Percentiles rank a stretch among this genome's conserved stretches.
Conservation (phyloP, 176 grass and related monocot species). For the Panicum miliaceum region DNA sequence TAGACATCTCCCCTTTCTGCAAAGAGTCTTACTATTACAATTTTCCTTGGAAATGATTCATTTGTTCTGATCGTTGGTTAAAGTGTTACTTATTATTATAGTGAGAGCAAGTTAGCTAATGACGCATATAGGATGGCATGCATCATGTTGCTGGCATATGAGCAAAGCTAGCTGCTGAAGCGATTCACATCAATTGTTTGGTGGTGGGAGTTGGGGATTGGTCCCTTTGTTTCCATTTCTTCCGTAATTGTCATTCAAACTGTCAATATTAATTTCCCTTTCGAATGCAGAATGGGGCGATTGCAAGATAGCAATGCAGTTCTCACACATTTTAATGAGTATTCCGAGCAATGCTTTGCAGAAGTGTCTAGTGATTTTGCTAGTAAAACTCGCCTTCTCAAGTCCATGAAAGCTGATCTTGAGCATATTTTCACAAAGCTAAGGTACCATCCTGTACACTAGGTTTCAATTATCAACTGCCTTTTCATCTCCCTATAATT, state of each 20-base stretch:
- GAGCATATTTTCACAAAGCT: conserved; percentile 83
- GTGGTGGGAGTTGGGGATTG: background rate
- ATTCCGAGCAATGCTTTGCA: conserved; percentile 75
- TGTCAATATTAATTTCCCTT: background rate
- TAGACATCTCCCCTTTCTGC: background rate
- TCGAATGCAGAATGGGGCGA: conserved; percentile 64
- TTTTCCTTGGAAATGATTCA: background rate
- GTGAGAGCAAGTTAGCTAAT: background rate
- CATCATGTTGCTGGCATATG: background rate
- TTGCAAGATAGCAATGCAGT: conserved; percentile 93
- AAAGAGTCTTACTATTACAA: background rate
- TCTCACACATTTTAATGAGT: conserved; percentile 88
- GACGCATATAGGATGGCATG: background rate
- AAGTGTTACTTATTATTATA: background rate
- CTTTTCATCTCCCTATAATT: conserved; percentile 2
- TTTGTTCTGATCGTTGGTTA: background rate
- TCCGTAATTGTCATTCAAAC: background rate
- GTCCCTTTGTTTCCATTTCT: background rate
- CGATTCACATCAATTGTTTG: background rate
- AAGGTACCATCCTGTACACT: conserved; percentile 44
- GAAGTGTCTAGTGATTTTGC: conserved; percentile 83
- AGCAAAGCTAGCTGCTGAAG: background rate
- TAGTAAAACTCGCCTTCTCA: conserved; percentile 75
- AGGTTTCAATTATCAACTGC: background rate
- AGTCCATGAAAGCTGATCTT: conserved; percentile 85